Evolutionary conservation across 345 rosid genomes (phyloP).

Genomic region (Cochlearia excelsa): DNA sequence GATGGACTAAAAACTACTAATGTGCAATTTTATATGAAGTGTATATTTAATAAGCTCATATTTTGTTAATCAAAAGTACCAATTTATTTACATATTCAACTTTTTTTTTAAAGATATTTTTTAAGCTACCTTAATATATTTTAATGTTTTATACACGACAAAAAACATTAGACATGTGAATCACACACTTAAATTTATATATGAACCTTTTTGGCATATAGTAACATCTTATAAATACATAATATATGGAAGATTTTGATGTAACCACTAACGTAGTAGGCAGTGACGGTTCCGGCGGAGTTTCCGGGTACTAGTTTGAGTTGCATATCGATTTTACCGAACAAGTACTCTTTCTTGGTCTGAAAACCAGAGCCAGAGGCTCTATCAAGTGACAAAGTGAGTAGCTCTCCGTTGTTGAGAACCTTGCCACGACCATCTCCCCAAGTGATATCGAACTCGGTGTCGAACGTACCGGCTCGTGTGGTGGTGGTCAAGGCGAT

Average conservation of each 20-base stretch:
- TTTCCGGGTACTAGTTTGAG: constrained; percentile 58
- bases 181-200: background rate
- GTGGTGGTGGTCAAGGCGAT: constrained; percentile 22
- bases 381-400: constrained; percentile 54
- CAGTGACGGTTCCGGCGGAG: constrained; percentile 61
- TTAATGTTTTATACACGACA: background rate
- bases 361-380: constrained; percentile 64
- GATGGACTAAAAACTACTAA: no score
- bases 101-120: no score
- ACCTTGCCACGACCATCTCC: constrained; percentile 57
- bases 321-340: constrained; percentile 58
- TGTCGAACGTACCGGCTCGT: constrained; percentile 41
- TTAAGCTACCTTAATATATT: no score
- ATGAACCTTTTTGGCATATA: background rate
- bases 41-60: no score
- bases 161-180: background rate
- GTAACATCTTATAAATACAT: background rate
- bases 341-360: constrained; percentile 52
- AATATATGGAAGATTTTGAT: background rate
- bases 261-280: constrained; percentile 46
- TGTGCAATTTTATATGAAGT: no score
- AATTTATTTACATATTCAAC: background rate
- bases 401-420: constrained; percentile 54
- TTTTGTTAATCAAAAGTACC: background rate
- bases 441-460: constrained; percentile 56